Percentiles rank a stretch among this genome's conserved stretches.
These are phyloP conservation scores for Gamarada debralockiae DNA, from an alignment of 495 filamentous ascomycete species.

Conservation along the genomic window DNA sequence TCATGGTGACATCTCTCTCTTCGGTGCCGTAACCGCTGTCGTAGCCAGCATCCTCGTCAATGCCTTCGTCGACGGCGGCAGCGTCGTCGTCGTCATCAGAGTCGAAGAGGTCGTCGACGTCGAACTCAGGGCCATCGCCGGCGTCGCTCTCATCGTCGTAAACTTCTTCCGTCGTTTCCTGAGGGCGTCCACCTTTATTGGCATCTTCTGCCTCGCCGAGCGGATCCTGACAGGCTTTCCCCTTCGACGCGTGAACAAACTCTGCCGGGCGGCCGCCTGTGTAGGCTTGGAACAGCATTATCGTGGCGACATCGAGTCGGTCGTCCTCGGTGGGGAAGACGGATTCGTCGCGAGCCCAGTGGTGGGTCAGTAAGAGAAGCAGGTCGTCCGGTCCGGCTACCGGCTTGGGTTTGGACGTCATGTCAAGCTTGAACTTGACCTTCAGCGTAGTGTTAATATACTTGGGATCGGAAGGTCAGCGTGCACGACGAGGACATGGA, in stretches of 20 bases:
- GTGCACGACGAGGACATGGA: not conserved
- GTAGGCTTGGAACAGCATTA: slow-evolving; percentile 20
- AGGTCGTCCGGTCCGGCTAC: slow-evolving; percentile 16
- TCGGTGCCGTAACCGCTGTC: slow-evolving; percentile 17
- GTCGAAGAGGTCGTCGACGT: slow-evolving; percentile 6
- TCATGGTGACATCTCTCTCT: slow-evolving; percentile 12
- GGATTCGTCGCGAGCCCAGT: slow-evolving; percentile 17
- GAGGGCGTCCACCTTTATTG: not conserved
- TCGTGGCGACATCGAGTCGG: slow-evolving; percentile 12
- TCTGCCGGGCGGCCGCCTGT: slow-evolving; percentile 14
- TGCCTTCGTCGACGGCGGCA: not conserved
- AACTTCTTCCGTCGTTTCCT: not conserved
- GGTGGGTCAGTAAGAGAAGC: slow-evolving; percentile 13
- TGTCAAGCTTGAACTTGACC: slow-evolving; percentile 10
- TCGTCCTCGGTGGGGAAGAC: slow-evolving; percentile 19
- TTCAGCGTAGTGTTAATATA: slow-evolving; percentile 12
- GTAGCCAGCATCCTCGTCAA: not conserved
- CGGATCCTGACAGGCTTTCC: slow-evolving; percentile 13
- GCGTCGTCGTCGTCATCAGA: not conserved
- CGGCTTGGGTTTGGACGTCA: slow-evolving; percentile 15
- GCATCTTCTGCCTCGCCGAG: slow-evolving; percentile 17
- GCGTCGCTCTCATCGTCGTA: slow-evolving; percentile 12
- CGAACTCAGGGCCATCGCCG: slow-evolving; percentile 2
- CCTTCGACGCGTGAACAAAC: slow-evolving; percentile 15
- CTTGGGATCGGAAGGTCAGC: slow-evolving; percentile 8